Base-by-base conservation (phyloP, 352 stramenopile species). In the Globisporangium lucens region DNA sequence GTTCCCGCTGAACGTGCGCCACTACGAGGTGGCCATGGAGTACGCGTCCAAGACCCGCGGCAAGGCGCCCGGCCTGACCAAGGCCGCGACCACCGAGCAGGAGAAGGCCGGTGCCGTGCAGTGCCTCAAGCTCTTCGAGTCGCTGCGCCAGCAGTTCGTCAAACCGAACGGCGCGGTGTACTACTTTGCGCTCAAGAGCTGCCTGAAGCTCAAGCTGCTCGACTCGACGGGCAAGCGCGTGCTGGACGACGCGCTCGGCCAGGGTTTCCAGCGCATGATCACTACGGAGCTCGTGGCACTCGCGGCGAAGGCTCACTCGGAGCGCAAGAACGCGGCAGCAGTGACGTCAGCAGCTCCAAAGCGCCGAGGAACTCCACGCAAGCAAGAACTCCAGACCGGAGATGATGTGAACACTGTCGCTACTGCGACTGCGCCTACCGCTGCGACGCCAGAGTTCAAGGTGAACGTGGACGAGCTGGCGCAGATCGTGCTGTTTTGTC, bases 81-180 rank as follows among this genome's bases (percentile, higher is more conserved):
- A 75, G 46, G 55, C 63, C 4, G 74, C 69, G 6, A 63, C 65
- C 8, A 29, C 73, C 27, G 72, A 70, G 27, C 69, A 76, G 0
- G 70, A 68, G 22, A 43, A 60, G 7, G 58, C 68, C 5, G 83
- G 79, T 8, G 70, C 83, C 7, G 69, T 80, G 17, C 65, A 83
- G 43, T 83, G 75, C 56, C 71, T 95, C 60, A 82, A 85, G 68
- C 68, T 95, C 57, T 95, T 94, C 46, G 83, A 94, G 72, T 68
- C 78, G 60, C 75, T 95, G 41, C 83, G 84, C 29, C 82, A 83
- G 36, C 78, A 89, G 33, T 93, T 93, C 63, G 75, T 95, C 63
- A 85, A 89, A 24, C 87, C 87, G 9, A 93, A 87, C 49, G 87
- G 85, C 29, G 73, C 83, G 61, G 78, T 89, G 27, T 95, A 94